Evolutionary conservation across 257 asterid genomes (phyloP).

Genomic region (Petrea volubilis): DNA sequence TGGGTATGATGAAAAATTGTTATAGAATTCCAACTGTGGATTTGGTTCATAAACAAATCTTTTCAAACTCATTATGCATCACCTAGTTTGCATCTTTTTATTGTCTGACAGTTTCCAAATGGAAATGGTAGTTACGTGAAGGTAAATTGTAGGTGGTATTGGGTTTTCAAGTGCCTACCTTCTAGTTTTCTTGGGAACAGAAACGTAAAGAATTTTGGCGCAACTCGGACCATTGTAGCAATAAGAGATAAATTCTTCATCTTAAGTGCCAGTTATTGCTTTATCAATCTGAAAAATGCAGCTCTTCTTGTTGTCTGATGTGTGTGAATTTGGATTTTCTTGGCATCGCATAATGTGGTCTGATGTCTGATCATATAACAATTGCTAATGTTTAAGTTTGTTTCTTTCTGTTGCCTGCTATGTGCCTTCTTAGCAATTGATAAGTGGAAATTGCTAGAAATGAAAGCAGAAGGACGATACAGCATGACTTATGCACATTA

Average conservation of each 20-base stretch:
- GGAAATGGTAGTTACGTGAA: neutral
- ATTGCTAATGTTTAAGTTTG: neutral
- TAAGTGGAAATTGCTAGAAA: neutral
- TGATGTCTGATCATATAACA: neutral
- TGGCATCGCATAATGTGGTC: conserved; percentile 9
- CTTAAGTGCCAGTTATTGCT: conserved; percentile 16
- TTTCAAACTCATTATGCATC: conserved; percentile 2
- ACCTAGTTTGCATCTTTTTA: neutral
- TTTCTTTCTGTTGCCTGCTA: neutral
- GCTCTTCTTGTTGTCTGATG: neutral
- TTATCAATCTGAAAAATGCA: neutral
- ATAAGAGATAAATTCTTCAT: neutral
- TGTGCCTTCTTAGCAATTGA: neutral
- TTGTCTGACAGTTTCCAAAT: neutral
- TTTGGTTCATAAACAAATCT: neutral
- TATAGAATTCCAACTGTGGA: neutral
- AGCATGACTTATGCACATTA: neutral
- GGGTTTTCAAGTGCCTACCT: neutral
- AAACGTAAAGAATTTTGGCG: neutral
- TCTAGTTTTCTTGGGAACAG: conserved; percentile 1
- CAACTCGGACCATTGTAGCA: neutral
- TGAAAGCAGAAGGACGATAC: neutral
- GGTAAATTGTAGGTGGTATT: neutral
- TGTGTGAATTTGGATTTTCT: conserved; percentile 11
- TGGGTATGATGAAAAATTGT: neutral